Evolutionary conservation across 768 basidiomycete genomes (phyloP), one percentile per base, ranked within the genome.

Genomic region (Agaricus sinodeliciosus): DNA sequence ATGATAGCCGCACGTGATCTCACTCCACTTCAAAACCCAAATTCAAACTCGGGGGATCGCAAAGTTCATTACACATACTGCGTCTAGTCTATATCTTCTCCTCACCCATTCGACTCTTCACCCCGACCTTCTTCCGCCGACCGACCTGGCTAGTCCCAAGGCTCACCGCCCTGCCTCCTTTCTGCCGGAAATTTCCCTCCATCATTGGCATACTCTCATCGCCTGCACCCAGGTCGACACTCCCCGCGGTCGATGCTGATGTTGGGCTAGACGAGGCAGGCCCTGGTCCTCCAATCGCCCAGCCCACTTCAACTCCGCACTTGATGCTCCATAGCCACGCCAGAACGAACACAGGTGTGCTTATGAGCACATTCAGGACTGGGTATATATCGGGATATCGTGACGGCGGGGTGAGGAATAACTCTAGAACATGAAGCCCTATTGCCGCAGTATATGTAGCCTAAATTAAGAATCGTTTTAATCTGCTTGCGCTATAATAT

Each of bases 311-410:
- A 19, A 93, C 63, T 18, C 87, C 79, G 43, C 87, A 84, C 58
- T 84, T 86, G 65, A 92, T 82, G 46, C 88, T 90, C 92, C 92
- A 96, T 13, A 93, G 62, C 90, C 90, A 97, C n/a, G 80, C 74
- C 26, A 90, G 65, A 6, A 73, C 78, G 63, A 97, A 95, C 15
- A 95, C 81, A 1, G 82, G 85, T 1, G 85, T 87, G 62, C 85
- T 83, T 42, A 94, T 63, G 13, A 92, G 77, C 2, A 93, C 83
- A 65, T 96, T 97, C 36, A 93, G 71, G 0, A 94, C 91, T 0
- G 87, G 71, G 64, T 81, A 96, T 37, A 96, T 66, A 65, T 95
- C 91, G 0, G 91, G 94, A 58, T 91, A 88, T 55, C 85, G 83
- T 4, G 76, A 60, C 3, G 92, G 91, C 7, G 92, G 84, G 2